phyloP scores from a whole-genome alignment of 129 eudicot genomes.

The Flaveria brownii region DNA sequence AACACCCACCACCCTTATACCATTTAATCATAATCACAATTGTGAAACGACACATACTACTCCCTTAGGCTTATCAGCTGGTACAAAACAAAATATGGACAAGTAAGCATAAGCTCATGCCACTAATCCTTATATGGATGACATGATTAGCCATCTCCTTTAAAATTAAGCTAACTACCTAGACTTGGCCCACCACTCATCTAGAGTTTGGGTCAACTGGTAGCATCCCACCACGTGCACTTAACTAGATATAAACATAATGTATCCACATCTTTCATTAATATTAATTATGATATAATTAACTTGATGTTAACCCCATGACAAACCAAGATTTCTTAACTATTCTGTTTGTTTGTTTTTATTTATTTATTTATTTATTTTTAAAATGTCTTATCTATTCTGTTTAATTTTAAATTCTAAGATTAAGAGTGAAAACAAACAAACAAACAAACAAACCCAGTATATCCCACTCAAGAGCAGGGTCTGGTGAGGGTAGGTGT shows the following conservation, averaged over 20 bases:
- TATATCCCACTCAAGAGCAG: no score
- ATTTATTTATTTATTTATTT: no score
- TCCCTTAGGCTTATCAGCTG: not conserved
- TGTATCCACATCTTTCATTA: constrained; percentile 28
- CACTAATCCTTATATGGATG: constrained; percentile 18
- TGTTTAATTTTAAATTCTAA: not conserved
- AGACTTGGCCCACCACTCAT: not conserved
- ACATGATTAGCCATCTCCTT: constrained; percentile 24
- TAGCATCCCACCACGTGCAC: constrained; percentile 43
- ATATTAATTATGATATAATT: not conserved
- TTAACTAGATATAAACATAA: not conserved
- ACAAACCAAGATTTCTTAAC: not conserved
- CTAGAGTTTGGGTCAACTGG: constrained; percentile 24
- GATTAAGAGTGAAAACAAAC: not conserved
- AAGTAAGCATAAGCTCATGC: not conserved
- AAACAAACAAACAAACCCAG: no score
- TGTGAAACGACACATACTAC: not conserved
- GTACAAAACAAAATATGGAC: not conserved
- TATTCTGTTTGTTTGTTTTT: not conserved
- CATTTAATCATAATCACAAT: not conserved
- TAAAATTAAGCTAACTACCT: constrained; percentile 21
- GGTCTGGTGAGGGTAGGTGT: no score
- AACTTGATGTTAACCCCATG: constrained; percentile 5
- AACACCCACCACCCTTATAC: no score
- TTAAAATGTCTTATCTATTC: no score